Conservation (phyloP, 1,139 yeast species). For the Dujonia santamariae region DNA sequence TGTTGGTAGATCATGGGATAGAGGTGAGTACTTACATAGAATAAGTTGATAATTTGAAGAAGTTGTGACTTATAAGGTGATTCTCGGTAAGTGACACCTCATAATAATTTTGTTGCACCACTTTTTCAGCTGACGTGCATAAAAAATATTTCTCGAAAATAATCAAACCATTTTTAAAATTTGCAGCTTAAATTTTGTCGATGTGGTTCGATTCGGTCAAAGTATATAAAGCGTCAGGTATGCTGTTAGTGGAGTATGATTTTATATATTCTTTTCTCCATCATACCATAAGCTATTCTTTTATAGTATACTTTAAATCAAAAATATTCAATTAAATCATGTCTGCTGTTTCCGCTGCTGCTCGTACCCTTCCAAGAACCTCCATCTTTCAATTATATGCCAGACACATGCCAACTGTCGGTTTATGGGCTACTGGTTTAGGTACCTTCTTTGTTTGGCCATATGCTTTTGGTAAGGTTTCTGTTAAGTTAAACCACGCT, state of each 20-base stretch:
- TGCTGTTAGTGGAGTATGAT: neutral
- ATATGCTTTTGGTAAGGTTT: constrained; percentile 22
- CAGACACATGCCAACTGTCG: constrained; percentile 31
- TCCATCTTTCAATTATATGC: constrained; percentile 22
- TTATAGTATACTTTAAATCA: too few relatives aligned
- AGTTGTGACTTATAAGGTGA: too few relatives aligned
- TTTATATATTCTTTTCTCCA: neutral
- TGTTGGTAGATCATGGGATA: too few relatives aligned
- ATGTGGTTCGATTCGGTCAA: too few relatives aligned
- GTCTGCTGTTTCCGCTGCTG: constrained; percentile 8
- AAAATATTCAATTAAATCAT: constrained; percentile 2
- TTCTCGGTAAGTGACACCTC: too few relatives aligned
- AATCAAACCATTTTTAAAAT: constrained; percentile 2
- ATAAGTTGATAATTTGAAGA: too few relatives aligned
- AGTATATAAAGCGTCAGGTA: neutral
- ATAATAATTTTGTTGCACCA: too few relatives aligned
- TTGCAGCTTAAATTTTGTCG: neutral
- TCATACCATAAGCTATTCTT: too few relatives aligned
- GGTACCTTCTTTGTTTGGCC: constrained; percentile 38
- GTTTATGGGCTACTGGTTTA: constrained; percentile 33
- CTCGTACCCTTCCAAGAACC: constrained; percentile 11
- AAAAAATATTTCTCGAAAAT: too few relatives aligned
- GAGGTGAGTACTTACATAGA: too few relatives aligned
- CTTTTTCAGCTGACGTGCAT: neutral
- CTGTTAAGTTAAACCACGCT: constrained; percentile 24